Conservation (phyloP, 2,329 filamentous ascomycete species). For the Blastomyces gilchristii region DNA sequence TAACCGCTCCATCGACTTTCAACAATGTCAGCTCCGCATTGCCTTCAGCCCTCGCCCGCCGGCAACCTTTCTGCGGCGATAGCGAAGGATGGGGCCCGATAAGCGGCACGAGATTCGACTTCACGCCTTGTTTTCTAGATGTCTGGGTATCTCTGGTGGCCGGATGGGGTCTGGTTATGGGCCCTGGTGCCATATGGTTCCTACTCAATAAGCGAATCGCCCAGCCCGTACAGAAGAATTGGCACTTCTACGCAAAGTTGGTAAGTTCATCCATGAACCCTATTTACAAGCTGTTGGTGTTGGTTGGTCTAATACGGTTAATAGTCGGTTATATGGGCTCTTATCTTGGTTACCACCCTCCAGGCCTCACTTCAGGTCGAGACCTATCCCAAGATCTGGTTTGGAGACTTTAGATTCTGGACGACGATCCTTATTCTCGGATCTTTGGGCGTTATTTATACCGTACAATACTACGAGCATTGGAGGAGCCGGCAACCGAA, state of each 20-base stretch:
- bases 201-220: slow-evolving; percentile 59
- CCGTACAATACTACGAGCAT: slow-evolving; percentile 79
- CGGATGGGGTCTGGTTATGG: slow-evolving; percentile 66
- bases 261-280: slow-evolving; percentile 39
- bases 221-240: slow-evolving; percentile 64
- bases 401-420: slow-evolving; percentile 76
- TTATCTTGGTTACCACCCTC: slow-evolving; percentile 57
- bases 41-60: slow-evolving; percentile 18
- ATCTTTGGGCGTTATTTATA: slow-evolving; percentile 64
- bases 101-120: slow-evolving; percentile 78
- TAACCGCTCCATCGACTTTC: slow-evolving; percentile 16
- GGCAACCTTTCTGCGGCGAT: slow-evolving; percentile 74
- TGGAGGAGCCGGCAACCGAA: slow-evolving; percentile 73
- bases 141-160: slow-evolving; percentile 74
- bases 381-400: slow-evolving; percentile 59
- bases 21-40: slow-evolving; percentile 14
- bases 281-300: not conserved
- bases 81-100: slow-evolving; percentile 91
- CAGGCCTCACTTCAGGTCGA: slow-evolving; percentile 69
- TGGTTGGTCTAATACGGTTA: not conserved
- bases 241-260: slow-evolving; percentile 89
- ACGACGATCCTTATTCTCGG: slow-evolving; percentile 61
- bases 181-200: slow-evolving; percentile 69
- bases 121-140: slow-evolving; percentile 96
- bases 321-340: slow-evolving; percentile 53